A percentile compares a stretch with the other conserved stretches of the same genome.
phyloP scores from a whole-genome alignment of 352 stramenopile species.

The Globisporangium sylvaticum region DNA sequence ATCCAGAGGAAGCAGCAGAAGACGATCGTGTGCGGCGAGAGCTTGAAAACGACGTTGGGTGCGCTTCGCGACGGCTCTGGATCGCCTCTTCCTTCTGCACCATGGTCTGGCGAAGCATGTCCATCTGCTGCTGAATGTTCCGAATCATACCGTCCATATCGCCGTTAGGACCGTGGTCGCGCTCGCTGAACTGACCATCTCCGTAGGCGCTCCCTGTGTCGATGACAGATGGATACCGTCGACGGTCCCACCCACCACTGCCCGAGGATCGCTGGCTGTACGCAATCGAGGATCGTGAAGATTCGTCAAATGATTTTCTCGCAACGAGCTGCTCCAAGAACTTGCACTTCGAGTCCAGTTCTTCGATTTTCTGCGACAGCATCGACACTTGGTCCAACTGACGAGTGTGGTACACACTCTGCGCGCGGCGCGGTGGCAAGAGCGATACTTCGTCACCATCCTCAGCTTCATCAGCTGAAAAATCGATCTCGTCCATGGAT shows the following conservation, averaged over 20 bases:
- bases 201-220: conserved; percentile 6
- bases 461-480: conserved; percentile 42
- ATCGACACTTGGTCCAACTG: conserved; percentile 59
- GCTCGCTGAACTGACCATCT: conserved; percentile 15
- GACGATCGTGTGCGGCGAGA: conserved; percentile 63
- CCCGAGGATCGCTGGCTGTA: conserved; percentile 10
- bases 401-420: conserved; percentile 44
- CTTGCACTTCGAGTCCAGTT: conserved; percentile 78
- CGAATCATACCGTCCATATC: conserved; percentile 70
- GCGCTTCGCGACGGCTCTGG: conserved; percentile 42
- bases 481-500: conserved; percentile 36
- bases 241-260: conserved; percentile 14
- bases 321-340: conserved; percentile 73
- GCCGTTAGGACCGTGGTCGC: conserved; percentile 27
- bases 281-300: conserved; percentile 11
- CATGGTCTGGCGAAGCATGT: conserved; percentile 69
- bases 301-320: conserved; percentile 43
- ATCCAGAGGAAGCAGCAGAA: conserved; percentile 55
- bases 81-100: conserved; percentile 56
- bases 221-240: conserved; percentile 16
- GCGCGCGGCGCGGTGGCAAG: conserved; percentile 45
- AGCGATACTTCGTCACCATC: conserved; percentile 40
- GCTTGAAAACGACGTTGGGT: conserved; percentile 62
- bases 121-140: conserved; percentile 82
- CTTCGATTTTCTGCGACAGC: conserved; percentile 66